A percentile compares a stretch with the other conserved stretches of the same genome.
Conservation (phyloP, 208 protist species). For the Naegleria lovaniensis region DNA sequence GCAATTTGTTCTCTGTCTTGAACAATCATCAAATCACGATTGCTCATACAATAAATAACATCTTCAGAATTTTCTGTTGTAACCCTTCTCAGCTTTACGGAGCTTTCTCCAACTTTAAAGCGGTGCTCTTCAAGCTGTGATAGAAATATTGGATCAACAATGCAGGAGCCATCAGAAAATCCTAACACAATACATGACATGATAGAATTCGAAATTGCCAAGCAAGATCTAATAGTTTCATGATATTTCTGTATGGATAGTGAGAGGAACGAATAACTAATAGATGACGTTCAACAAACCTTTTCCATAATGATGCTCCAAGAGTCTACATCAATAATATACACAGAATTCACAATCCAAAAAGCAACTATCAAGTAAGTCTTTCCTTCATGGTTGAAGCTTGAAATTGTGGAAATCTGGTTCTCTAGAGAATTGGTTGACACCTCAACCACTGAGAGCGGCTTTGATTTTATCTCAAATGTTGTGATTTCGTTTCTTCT, state of each 20-base stretch:
- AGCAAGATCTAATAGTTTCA: background rate
- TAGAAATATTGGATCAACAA: background rate
- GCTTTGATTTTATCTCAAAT: background rate
- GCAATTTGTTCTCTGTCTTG: background rate
- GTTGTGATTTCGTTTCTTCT: background rate
- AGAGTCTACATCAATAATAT: background rate
- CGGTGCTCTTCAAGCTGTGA: background rate
- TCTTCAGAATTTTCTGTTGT: background rate
- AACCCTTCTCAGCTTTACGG: background rate
- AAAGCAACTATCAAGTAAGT: background rate
- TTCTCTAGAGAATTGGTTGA: background rate
- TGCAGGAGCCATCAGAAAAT: background rate
- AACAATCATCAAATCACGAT: background rate
- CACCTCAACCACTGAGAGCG: background rate
- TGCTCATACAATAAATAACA: background rate
- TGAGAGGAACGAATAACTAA: too few species aligned
- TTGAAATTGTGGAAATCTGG: background rate
- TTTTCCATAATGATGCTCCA: background rate
- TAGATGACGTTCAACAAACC: too few species aligned
- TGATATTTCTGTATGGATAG: background rate
- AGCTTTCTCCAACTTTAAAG: background rate
- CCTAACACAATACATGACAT: background rate
- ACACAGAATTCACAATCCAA: background rate
- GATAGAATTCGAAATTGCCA: background rate
- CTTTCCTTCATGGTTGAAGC: background rate